Evolutionary conservation across 2,329 filamentous ascomycete species (phyloP), one percentile per base, ranked within the genome.

Genomic region (Cladophialophora exuberans): DNA sequence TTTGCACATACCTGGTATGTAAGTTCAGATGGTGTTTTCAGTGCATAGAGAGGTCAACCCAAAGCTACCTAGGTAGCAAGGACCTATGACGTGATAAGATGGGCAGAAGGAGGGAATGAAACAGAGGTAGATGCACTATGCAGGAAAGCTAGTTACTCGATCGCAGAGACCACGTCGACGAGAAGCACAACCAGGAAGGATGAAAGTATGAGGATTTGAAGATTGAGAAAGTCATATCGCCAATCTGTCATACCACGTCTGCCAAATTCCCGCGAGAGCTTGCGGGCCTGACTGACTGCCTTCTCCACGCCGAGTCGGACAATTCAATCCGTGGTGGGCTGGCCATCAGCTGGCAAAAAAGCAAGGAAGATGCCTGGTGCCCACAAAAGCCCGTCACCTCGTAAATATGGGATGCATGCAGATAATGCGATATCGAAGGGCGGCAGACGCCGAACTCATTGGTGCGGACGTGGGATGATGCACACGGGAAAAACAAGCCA

Each of bases 391-490:
- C n/a, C n/a, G n/a, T n/a, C n/a, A n/a, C n/a, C 28, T 51, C 22
- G 15, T 20, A 18, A 15, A 22, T 38, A 20, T n/a, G 4, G 10
- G 15, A 42, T 51, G 25, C 47, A 51, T 35, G 38, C 25, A 42
- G 9, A 33, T 33, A 35, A n/a, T 43, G 47, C 9, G 25, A 15
- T 26, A 26, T 23, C n/a, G 23, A 33, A 25, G 26, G 38, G 38
- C 13, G 36, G 38, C 47, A 11, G 26, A 51, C 47, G 43, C 43
- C 26, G 46, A 39, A 36, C 26, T 39, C 33, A 50, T 50, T 50
- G 47, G 47, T 31, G 36, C 47, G 47, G 35, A 42, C 26, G 22
- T 20, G n/a, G n/a, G n/a, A n/a, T n/a, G 25, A 13, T 20, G 47
- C 47, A 50, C 47, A 50, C 42, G 47, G 30, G 26, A 42, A 48